Percentiles rank a stretch among this genome's conserved stretches.
Evolutionary conservation across 2,329 filamentous ascomycete genomes (phyloP).

Genomic region (Diaporthe citri): DNA sequence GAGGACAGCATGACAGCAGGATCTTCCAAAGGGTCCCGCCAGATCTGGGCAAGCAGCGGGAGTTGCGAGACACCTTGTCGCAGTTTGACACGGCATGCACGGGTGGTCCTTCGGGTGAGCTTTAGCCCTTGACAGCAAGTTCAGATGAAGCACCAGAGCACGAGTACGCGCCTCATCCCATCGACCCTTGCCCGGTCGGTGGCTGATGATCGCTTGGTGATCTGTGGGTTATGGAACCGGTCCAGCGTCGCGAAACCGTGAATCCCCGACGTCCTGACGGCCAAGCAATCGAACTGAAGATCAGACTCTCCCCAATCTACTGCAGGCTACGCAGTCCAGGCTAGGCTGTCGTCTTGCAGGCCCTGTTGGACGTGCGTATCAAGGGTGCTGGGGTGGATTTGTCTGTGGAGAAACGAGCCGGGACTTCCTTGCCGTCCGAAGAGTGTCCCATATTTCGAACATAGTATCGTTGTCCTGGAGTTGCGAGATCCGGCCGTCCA

Average conservation of each 20-base stretch:
- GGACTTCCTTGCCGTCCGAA: constrained; percentile 16
- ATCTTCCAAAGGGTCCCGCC: background rate
- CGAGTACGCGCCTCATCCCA: constrained; percentile 24
- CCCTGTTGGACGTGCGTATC: constrained; percentile 16
- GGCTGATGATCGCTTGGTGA: constrained; percentile 29
- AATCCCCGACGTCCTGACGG: constrained; percentile 26
- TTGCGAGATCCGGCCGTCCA: constrained; percentile 4
- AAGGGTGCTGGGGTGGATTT: constrained; percentile 12
- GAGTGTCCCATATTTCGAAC: background rate
- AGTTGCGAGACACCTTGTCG: constrained; percentile 11
- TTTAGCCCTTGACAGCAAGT: constrained; percentile 7
- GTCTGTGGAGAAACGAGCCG: background rate
- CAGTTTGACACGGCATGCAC: constrained; percentile 26
- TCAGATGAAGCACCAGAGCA: constrained; percentile 33
- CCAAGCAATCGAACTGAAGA: constrained; percentile 29
- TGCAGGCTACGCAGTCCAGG: background rate
- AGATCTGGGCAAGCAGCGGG: background rate
- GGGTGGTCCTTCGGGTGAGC: constrained; percentile 18
- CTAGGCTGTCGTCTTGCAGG: constrained; percentile 5
- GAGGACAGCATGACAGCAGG: background rate
- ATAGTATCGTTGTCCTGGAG: background rate
- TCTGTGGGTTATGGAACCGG: constrained; percentile 26
- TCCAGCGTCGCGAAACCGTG: constrained; percentile 32
- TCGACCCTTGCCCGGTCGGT: constrained; percentile 25
- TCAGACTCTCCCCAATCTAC: constrained; percentile 31